Base-by-base conservation (phyloP, 768 basidiomycete genomes). In the Multifurca ochricompacta region DNA sequence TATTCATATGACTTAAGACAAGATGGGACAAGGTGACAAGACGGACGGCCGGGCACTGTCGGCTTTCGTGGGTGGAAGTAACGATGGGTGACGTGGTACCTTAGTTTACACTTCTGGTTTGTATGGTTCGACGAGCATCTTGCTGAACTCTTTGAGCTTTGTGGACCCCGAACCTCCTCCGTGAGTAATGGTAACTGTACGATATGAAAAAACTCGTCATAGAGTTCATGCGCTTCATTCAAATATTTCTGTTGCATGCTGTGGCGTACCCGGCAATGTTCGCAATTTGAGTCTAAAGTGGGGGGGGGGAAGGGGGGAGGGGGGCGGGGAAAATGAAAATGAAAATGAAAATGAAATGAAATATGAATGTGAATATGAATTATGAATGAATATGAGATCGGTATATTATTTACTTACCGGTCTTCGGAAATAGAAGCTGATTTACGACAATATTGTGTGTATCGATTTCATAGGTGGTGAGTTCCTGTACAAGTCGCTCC, bases 171-270 rank as follows among this genome's bases (percentile, higher is more conserved):
- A 4, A 98, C 95, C 71, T 98, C 96, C 67, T 98, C 94, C 4
- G 93, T 96, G 50, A 98, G 80, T 32, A 99, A 72, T 2, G 96
- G 96, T 44, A 99, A 79, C 67, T 87, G 82, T 14, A 97, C 72
- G 62, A 99, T 96, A 69, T 99, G 93, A 83, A 98, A 99, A 68
- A 95, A 96, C 63, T 96, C 92, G 69, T 91, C 91, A 67, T 96
- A 96, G 45, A 98, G 83, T 66, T 97, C 95, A 70, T 96, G 91
- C 14, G 95, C 94, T 71, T 98, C 96, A 44, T 77, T 78, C 19
- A 99, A 81, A 69, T 99, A 99, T 70, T 96, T 97, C 71, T 96
- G 93, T 71, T 98, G 93, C 95, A 98, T 98, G 73, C 85, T 87
- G 70, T 91, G 85, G 56, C 96, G 82, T 18, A 97, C 93, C 48